A percentile compares a stretch with the other conserved stretches of the same genome.
These are phyloP conservation scores for Pestalotiopsis fici DNA, from an alignment of 2,329 filamentous ascomycete species.

Conservation along the genomic window DNA sequence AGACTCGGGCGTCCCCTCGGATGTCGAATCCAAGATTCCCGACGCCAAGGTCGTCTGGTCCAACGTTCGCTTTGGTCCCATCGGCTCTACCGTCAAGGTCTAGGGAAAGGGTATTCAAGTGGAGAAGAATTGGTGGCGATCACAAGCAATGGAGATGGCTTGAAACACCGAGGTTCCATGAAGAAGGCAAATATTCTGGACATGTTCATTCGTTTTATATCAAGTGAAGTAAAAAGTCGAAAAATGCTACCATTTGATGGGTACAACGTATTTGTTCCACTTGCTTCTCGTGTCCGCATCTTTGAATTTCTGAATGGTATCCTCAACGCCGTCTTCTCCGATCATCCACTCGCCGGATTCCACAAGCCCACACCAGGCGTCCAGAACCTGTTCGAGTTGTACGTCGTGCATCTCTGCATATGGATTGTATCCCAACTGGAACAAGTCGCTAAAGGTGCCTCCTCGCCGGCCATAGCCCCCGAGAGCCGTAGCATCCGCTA, in stretches of 20 bases:
- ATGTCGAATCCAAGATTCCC: conserved; percentile 40
- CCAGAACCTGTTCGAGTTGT: background rate
- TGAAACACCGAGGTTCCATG: background rate
- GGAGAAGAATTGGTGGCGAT: background rate
- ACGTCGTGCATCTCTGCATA: background rate
- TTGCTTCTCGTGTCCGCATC: background rate
- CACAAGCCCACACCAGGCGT: background rate
- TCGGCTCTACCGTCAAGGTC: conserved; percentile 7
- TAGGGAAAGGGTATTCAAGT: background rate
- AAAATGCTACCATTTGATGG: background rate
- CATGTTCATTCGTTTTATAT: background rate
- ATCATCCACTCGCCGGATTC: background rate
- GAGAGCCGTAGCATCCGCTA: background rate
- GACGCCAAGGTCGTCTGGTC: conserved; percentile 8
- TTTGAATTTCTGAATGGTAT: background rate
- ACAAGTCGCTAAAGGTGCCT: background rate
- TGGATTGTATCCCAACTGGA: background rate
- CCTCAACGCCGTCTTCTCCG: background rate
- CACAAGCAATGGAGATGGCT: background rate
- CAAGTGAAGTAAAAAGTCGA: background rate
- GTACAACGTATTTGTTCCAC: background rate
- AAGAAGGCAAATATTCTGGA: background rate
- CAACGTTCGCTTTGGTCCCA: conserved; percentile 4
- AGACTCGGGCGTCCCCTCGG: conserved; percentile 44
- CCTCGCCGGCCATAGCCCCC: background rate